Base-by-base conservation (phyloP, 1,139 yeast species). In the Suhomyces guaymorum region DNA sequence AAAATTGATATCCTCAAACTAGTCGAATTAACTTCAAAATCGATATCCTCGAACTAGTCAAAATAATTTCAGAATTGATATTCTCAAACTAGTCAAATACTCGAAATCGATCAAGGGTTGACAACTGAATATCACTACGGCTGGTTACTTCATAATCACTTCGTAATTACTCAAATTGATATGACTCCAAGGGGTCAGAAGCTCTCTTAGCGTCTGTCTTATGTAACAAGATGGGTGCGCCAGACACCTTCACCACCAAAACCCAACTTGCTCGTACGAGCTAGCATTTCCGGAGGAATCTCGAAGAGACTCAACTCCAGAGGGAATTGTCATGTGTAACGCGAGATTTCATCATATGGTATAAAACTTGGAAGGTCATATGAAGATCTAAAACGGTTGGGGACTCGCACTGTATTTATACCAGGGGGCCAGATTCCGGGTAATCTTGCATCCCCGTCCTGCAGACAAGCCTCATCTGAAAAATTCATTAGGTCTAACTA, bases 221-320 rank as follows among this genome's bases (percentile, higher is more conserved):
- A 55, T 54, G 80, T 75, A 75, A 75, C 80, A 75, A 75, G 80
- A 70, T 48, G 62, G 68, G 69, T 75, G 80, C 79, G 80, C 78
- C 80, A 68, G 65, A 75, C 80, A 69, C 79, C 59, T 39, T 75
- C 80, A 72, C 75, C 78, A 75, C 46, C 47, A 55, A 57, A 63
- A 66, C 73, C 80, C 80, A 66, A 51, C 57, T 46, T 42, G 44
- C 52, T 55, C 68, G 65, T 61, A 55, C 57, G 69, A 59, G 51
- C 48, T 46, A 47, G 56, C 60, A 55, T 54, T 49, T 55, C 59
- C 59, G 45, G 56, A 60, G 75, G 73, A 66, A 63, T 63, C 64
- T 43, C 44, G 34, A 46, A 51, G 43, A 52, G 48, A 63, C 71
- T 63, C 73, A 57, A 69, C 74, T 51, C 56, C 53, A 47, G 61